Conservation (phyloP, 2,329 filamentous ascomycete species). For the Dryadomyces quercivorus region DNA sequence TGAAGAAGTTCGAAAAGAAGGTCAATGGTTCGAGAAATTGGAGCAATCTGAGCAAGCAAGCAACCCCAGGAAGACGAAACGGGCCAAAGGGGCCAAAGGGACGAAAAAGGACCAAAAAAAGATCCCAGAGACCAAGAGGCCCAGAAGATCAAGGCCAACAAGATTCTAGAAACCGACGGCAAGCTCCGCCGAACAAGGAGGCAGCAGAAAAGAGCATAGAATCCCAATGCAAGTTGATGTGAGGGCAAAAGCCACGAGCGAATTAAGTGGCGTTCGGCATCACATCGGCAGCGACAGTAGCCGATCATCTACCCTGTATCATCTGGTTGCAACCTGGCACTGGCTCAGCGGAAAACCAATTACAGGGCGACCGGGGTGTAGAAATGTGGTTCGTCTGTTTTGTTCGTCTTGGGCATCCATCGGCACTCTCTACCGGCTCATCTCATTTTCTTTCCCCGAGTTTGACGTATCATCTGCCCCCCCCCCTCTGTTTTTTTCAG, state of each 20-base stretch:
- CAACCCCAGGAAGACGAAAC: too few relatives aligned
- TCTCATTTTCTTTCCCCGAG: background rate
- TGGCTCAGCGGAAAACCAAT: background rate
- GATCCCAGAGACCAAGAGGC: background rate
- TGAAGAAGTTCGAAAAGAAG: too few relatives aligned
- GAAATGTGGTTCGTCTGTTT: background rate
- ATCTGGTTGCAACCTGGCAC: background rate
- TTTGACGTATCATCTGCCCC: background rate
- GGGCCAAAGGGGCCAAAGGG: background rate
- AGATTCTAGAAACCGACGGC: background rate
- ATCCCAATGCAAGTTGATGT: background rate
- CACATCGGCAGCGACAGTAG: background rate
- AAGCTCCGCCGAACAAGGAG: background rate
- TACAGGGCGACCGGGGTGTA: background rate
- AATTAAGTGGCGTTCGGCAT: background rate
- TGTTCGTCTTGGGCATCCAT: background rate
- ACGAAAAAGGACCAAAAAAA: background rate
- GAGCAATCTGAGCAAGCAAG: background rate
- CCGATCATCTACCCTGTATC: background rate
- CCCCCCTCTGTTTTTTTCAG: background rate
- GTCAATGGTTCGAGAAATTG: background rate
- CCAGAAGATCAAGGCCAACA: background rate
- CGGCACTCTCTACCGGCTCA: background rate
- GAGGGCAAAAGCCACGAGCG: background rate
- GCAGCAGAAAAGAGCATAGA: background rate